Evolutionary conservation across 352 stramenopile species (phyloP).

Genomic region (Phytophthora aleatoria): DNA sequence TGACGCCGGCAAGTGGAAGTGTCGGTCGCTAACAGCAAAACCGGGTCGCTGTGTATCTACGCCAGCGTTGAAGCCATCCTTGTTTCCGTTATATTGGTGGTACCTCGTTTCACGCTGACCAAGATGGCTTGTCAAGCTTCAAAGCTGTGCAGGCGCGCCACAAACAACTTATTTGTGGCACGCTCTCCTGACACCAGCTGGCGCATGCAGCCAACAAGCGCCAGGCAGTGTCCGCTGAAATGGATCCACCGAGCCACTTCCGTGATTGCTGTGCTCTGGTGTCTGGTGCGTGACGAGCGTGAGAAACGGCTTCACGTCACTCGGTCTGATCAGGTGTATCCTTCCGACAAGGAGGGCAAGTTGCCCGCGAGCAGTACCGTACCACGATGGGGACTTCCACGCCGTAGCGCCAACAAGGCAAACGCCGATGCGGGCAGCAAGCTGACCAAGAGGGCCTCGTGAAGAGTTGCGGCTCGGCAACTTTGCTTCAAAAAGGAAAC

Average conservation of each 20-base stretch:
- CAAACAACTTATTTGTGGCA: conserved; percentile 26
- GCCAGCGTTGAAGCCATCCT: conserved; percentile 9
- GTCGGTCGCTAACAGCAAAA: conserved; percentile 24
- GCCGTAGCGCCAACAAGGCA: too few species aligned
- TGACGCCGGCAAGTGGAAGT: conserved; percentile 8
- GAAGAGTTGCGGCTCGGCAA: background rate
- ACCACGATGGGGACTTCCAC: background rate
- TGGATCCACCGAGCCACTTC: conserved; percentile 37
- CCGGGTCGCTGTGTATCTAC: conserved; percentile 13
- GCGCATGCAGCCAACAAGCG: background rate
- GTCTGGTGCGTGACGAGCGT: conserved; percentile 20
- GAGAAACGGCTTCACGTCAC: conserved; percentile 33
- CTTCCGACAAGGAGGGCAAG: conserved; percentile 1
- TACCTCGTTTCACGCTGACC: conserved; percentile 17
- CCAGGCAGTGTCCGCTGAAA: conserved; percentile 13
- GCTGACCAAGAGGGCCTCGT: background rate
- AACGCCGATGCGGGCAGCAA: background rate
- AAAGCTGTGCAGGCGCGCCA: background rate
- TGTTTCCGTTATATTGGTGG: conserved; percentile 15
- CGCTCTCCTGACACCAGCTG: conserved; percentile 16
- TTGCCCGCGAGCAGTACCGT: background rate
- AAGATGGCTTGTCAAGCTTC: conserved; percentile 17
- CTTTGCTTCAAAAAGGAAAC: background rate
- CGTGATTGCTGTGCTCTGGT: conserved; percentile 16
- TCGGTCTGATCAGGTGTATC: conserved; percentile 34